Percentiles rank a stretch among this genome's conserved stretches.
phyloP scores from a whole-genome alignment of 208 protist genomes.

The Crithidia fasciculata region DNA sequence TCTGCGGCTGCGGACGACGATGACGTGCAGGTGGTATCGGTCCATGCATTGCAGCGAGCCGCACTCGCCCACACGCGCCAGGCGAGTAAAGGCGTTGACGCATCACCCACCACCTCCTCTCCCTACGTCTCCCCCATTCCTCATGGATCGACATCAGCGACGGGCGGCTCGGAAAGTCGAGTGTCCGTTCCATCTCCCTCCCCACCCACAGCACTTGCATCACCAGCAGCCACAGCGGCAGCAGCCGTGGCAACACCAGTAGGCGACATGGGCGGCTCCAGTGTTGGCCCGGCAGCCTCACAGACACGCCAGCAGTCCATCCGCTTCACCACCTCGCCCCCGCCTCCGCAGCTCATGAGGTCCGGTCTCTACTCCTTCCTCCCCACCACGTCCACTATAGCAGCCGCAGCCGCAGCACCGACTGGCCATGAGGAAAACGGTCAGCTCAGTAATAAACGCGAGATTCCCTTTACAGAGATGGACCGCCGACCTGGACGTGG shows the following conservation, averaged over 20 bases:
- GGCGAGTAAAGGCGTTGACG: background rate
- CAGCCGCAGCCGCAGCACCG: no score
- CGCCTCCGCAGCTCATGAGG: no score
- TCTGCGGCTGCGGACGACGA: background rate
- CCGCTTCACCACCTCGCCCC: no score
- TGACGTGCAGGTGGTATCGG: constrained; percentile 6
- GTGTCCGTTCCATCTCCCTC: background rate
- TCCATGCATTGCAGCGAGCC: background rate
- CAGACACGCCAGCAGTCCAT: background rate
- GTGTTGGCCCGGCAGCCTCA: background rate
- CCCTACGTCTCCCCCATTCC: background rate
- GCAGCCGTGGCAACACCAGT: no score
- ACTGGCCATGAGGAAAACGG: no score
- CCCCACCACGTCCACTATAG: background rate
- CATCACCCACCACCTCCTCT: background rate
- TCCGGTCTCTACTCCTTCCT: constrained; percentile 5
- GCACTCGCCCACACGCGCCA: background rate
- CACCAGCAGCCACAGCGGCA: background rate
- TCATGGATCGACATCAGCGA: background rate
- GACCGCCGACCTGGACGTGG: constrained; percentile 20
- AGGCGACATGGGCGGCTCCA: no score
- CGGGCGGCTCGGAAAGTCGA: background rate
- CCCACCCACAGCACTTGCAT: background rate
- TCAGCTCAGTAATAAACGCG: no score
- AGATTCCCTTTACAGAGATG: constrained; percentile 15